Base-by-base conservation (phyloP, 495 filamentous ascomycete genomes). In the Xylaria sp. region DNA sequence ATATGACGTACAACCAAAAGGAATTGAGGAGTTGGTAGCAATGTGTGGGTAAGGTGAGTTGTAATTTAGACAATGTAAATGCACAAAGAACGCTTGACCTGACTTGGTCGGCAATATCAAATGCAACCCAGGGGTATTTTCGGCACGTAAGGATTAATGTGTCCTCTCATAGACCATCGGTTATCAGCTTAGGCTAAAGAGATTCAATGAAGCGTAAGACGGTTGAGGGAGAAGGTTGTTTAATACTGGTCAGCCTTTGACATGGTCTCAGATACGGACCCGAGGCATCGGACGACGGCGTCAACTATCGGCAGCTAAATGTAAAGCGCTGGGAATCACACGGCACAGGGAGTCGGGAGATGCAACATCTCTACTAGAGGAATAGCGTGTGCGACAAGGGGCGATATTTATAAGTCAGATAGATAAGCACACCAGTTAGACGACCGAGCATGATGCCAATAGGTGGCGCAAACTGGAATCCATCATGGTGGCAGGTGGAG, bases 281-380 rank as follows among this genome's bases (percentile, higher is more conserved):
- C 65, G 37, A 57, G 35, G 43, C 9, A 1, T 66, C 29, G 44
- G 48, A 17, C 29, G 31, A 41, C 17, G 35, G 35, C 48, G 35
- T 55, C 64, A 67, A 67, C 44, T 24, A 59, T 14, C 57, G 37
- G 55, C 9, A 67, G 35, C 64, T 24, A 29, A 53, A 33, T 40
- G 0, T 33, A 19, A 11, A 12, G 37, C 0, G 44, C 21, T 43
- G 41, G 52, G 31, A 37, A 44, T 35, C 0, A 35, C 26, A 66
- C 69, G 69, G 69, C 69, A 71, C 33, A 57, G 41, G 66, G 40
- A 44, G 17, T 65, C 69, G 69, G 69, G 69, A 65, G 50, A 37
- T 65, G 40, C 61, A 50, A 31, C 33, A 53, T 55, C 58, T 63
- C 43, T 17, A 19, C 55, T 26, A 35, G 57, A 48, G 21, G 43